Conservation (phyloP, 1,284 basidiomycete species). For the Heliocybe sulcata region DNA sequence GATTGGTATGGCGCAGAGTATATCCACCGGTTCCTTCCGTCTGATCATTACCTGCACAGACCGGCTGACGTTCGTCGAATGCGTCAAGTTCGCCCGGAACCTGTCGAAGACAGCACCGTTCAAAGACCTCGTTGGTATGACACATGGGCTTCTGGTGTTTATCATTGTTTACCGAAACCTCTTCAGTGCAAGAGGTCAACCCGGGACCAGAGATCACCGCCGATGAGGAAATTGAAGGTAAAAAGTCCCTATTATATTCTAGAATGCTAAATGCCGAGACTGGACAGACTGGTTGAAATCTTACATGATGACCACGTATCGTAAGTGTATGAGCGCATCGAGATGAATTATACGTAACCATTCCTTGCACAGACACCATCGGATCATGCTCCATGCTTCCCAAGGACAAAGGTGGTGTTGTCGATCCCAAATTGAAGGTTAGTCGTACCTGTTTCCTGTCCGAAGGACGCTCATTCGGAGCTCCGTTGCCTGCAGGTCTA, state of each 20-base stretch:
- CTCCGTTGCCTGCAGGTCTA: conserved; percentile 32
- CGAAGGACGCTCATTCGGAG: too few species aligned
- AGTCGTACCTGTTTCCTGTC: background rate
- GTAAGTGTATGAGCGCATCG: conserved; percentile 13
- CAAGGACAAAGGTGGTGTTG: conserved; percentile 47
- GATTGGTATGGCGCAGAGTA: conserved; percentile 27
- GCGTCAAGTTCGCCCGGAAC: conserved; percentile 36
- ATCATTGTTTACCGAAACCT: background rate
- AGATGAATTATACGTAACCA: background rate
- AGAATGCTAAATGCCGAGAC: background rate
- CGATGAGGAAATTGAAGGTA: conserved; percentile 19
- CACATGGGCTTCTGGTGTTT: background rate
- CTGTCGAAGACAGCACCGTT: conserved; percentile 35
- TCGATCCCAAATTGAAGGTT: conserved; percentile 40
- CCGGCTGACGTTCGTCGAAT: conserved; percentile 36
- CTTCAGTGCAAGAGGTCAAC: conserved; percentile 21
- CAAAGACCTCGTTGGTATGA: conserved; percentile 25
- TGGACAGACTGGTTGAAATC: conserved; percentile 22
- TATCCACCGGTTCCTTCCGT: conserved; percentile 6
- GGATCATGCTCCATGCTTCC: conserved; percentile 56
- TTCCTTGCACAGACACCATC: conserved; percentile 21
- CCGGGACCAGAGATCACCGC: conserved; percentile 29
- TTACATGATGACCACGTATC: conserved; percentile 19
- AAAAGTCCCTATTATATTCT: background rate
- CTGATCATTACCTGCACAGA: conserved; percentile 20